Evolutionary conservation across 371 early-diverging fungal genomes (phyloP).

Genomic region (Caulochytrium protostelioides): DNA sequence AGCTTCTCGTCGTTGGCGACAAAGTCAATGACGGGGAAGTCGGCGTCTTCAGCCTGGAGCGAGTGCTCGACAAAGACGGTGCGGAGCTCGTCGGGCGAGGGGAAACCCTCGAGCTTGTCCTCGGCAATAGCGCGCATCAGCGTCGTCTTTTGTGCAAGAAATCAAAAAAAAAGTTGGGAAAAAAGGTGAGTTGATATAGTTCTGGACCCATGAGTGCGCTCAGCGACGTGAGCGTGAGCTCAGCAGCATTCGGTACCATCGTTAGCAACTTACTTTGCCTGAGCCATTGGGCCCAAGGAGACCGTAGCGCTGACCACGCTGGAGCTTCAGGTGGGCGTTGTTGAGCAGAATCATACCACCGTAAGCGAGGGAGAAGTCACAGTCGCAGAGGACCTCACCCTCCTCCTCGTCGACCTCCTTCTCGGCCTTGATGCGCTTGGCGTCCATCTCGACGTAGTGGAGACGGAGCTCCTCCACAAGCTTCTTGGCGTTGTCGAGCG

Average conservation of each 20-base stretch:
- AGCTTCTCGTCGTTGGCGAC: conserved; percentile 27
- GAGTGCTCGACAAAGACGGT: conserved; percentile 11
- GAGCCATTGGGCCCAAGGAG: conserved; percentile 24
- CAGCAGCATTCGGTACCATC: background rate
- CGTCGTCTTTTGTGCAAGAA: conserved; percentile 15
- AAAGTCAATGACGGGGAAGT: conserved; percentile 22
- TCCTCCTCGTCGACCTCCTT: conserved; percentile 10
- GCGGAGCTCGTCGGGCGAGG: conserved; percentile 5
- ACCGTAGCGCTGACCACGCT: conserved; percentile 8
- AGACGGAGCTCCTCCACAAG: conserved; percentile 5
- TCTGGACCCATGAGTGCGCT: background rate
- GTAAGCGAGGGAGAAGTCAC: conserved; percentile 18
- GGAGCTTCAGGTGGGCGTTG: conserved; percentile 6
- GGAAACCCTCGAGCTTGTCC: conserved; percentile 8
- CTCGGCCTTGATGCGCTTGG: background rate
- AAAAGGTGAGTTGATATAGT: background rate
- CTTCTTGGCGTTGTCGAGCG: background rate
- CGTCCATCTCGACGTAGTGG: background rate
- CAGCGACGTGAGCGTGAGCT: background rate
- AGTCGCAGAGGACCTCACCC: conserved; percentile 20
- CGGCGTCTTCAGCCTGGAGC: conserved; percentile 15
- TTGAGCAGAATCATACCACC: conserved; percentile 9
- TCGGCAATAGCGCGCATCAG: conserved; percentile 17
- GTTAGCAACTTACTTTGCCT: conserved; percentile 11
- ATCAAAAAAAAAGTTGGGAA: no score